These are phyloP conservation scores for Chytriomyces sp. DNA, from an alignment of 192 early-diverging fungal species.

Conservation along the genomic window DNA sequence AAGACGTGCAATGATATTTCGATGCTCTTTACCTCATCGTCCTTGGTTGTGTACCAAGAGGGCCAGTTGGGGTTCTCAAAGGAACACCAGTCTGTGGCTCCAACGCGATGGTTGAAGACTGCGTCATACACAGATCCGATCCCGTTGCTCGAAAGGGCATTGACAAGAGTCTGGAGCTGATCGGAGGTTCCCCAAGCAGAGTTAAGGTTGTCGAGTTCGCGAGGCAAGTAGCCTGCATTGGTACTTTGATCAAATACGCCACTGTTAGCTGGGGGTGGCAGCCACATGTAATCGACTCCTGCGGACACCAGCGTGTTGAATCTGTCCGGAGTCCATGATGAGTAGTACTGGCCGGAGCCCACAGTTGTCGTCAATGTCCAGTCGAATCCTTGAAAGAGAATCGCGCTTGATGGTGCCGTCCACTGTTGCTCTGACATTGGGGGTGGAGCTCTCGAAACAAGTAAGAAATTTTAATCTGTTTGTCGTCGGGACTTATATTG, in stretches of 20 bases:
- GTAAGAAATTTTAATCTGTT: no score
- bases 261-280: constrained; percentile 8
- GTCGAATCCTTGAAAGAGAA: no score
- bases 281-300: constrained; percentile 4
- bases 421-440: no score
- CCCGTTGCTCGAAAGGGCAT: not conserved
- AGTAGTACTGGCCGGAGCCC: no score
- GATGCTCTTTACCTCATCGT: not conserved
- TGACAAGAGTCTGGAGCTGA: not conserved
- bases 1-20: not conserved
- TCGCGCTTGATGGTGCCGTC: no score
- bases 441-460: no score
- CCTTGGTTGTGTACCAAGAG: not conserved
- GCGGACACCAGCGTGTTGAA: no score
- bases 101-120: constrained; percentile 24
- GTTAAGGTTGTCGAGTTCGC: constrained; percentile 6
- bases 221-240: constrained; percentile 7
- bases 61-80: constrained; percentile 6
- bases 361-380: no score
- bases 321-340: no score
- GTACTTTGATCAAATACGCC: no score
- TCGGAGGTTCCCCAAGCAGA: not conserved
- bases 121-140: constrained; percentile 6
- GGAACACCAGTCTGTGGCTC: not conserved
- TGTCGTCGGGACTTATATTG: no score